Conservation (phyloP, 495 filamentous ascomycete species). For the Aspergillus diversus region DNA sequence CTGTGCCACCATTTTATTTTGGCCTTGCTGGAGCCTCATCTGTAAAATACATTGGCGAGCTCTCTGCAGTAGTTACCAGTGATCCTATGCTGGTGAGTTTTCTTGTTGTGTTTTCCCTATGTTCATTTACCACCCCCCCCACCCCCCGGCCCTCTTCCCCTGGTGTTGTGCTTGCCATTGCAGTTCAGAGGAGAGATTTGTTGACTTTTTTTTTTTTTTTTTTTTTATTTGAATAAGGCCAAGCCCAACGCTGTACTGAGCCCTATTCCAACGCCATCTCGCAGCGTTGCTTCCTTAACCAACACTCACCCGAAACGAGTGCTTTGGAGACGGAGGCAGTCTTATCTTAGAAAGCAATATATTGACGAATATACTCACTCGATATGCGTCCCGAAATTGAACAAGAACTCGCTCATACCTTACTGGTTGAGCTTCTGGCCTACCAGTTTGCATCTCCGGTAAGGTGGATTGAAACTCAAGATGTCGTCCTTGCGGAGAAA, state of each 20-base stretch:
- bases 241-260: too few relatives aligned
- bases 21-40: not conserved
- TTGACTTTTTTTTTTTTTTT: too few relatives aligned
- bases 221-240: too few relatives aligned
- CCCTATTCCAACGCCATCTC: not conserved
- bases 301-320: not conserved
- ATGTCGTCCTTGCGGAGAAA: slow-evolving; percentile 97
- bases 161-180: not conserved
- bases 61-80: slow-evolving; percentile 19
- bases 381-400: slow-evolving; percentile 97
- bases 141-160: not conserved
- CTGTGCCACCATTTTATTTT: too few relatives aligned
- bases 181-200: not conserved
- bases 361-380: slow-evolving; percentile 19
- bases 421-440: slow-evolving; percentile 96
- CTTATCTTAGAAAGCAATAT: too few relatives aligned
- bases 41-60: slow-evolving; percentile 11
- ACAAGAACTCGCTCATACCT: slow-evolving; percentile 96
- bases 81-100: slow-evolving; percentile 22
- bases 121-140: not conserved
- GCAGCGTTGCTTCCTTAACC: not conserved
- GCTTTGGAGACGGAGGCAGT: too few relatives aligned
- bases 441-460: slow-evolving; percentile 99
- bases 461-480: slow-evolving; percentile 99
- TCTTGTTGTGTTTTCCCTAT: not conserved